Evolutionary conservation across 225 moss, liverwort and hornwort species (phyloP).

Genomic region (Bryum argenteum): DNA sequence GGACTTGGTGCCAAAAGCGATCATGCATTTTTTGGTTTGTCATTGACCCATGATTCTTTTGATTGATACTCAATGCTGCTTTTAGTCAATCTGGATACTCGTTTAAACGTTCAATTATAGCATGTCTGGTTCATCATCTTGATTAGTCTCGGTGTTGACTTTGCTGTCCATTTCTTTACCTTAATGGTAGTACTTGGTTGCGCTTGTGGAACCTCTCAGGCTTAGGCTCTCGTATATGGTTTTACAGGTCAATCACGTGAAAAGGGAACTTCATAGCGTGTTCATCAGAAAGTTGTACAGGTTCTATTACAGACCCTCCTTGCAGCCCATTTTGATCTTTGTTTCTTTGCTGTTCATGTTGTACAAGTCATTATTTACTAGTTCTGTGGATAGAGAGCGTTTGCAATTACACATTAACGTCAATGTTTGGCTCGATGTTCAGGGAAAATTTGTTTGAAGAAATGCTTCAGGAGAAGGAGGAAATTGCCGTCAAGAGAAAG

Average conservation of each 20-base stretch:
- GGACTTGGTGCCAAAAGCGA: conserved; percentile 96
- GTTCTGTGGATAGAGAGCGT: conserved; percentile 10
- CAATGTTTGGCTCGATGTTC: conserved; percentile 20
- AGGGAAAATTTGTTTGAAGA: conserved; percentile 99
- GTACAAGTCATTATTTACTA: conserved; percentile 2
- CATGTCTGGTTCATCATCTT: conserved; percentile 20
- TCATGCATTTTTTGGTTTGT: conserved; percentile 98
- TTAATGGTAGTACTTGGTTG: conserved; percentile 12
- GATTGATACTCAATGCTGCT: background rate
- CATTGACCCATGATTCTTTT: conserved; percentile 4
- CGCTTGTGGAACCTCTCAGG: conserved; percentile 9
- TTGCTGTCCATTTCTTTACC: conserved; percentile 1
- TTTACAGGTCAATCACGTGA: conserved; percentile 90
- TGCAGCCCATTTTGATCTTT: conserved; percentile 9
- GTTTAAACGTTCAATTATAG: conserved; percentile 3
- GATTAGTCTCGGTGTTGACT: conserved; percentile 5
- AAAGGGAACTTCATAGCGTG: conserved; percentile 91
- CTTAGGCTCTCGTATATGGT: conserved; percentile 24
- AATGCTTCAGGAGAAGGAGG: conserved; percentile 99
- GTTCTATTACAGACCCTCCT: conserved; percentile 32
- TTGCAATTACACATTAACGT: background rate
- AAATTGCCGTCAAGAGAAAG: conserved; percentile 91
- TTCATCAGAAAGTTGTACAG: conserved; percentile 99
- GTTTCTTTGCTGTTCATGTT: background rate
- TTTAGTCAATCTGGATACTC: background rate